Percentiles rank a stretch among this genome's conserved stretches.
Evolutionary conservation across 78 protist genomes (phyloP).

Genomic region (Corallochytrium limacisporum): DNA sequence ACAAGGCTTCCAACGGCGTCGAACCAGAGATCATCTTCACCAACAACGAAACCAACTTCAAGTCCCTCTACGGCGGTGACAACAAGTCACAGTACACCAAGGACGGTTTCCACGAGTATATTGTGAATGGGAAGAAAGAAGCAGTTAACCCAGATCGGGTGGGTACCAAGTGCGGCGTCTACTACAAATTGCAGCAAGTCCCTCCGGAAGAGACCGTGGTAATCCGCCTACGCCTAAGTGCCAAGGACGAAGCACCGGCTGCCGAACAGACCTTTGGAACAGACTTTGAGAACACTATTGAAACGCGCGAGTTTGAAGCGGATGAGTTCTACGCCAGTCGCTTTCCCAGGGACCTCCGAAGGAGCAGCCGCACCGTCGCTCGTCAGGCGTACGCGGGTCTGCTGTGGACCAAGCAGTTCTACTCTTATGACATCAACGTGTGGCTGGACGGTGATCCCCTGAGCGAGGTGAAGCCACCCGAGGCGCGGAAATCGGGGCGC

Average conservation of each 20-base stretch:
- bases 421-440: conserved; percentile 44
- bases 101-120: conserved; percentile 43
- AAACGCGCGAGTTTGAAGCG: conserved; percentile 10
- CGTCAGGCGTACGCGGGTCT: conserved; percentile 58
- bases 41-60: conserved; percentile 46
- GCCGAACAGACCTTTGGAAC: too few species aligned
- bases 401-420: conserved; percentile 60
- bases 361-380: conserved; percentile 8
- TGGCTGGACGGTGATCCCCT: conserved; percentile 52
- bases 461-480: background rate
- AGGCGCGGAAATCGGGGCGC: background rate
- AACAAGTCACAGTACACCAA: conserved; percentile 23
- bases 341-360: background rate
- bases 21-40: conserved; percentile 30
- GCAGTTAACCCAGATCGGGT: conserved; percentile 14
- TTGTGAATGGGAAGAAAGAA: conserved; percentile 26
- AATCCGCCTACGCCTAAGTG: too few species aligned
- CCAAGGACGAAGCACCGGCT: too few species aligned
- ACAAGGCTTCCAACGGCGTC: background rate
- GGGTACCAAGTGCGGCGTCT: conserved; percentile 41
- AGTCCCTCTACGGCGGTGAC: conserved; percentile 18
- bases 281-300: too few species aligned
- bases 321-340: conserved; percentile 36
- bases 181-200: background rate
- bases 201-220: too few species aligned